These are phyloP conservation scores for Tubosaeta sp. DNA, from an alignment of 768 basidiomycete species.

Conservation along the genomic window DNA sequence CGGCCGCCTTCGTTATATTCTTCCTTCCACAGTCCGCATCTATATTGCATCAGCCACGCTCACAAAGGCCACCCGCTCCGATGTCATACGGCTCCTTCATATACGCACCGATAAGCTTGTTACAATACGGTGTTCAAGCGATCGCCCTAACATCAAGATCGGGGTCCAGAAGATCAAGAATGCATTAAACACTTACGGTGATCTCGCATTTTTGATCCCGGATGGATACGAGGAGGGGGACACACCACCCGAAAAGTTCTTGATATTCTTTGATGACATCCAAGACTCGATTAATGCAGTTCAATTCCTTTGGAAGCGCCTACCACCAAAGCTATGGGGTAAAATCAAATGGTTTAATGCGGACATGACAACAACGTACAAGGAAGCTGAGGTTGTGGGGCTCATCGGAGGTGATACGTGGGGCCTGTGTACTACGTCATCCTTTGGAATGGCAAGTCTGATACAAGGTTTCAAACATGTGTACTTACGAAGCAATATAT, in stretches of 20 bases:
- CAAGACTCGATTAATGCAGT: not conserved
- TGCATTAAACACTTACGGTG: not conserved
- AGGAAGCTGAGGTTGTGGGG: slow-evolving; percentile 8
- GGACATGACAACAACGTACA: slow-evolving; percentile 17
- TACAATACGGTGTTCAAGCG: not conserved
- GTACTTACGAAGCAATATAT: no score
- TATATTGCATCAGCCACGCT: slow-evolving; percentile 34
- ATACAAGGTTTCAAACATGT: no score
- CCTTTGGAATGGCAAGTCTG: slow-evolving; percentile 34
- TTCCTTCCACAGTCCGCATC: slow-evolving; percentile 29
- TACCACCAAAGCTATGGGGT: not conserved
- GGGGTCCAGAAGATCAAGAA: not conserved
- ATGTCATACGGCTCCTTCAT: slow-evolving; percentile 16
- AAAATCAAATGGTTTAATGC: not conserved
- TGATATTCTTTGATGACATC: not conserved
- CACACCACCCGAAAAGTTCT: not conserved
- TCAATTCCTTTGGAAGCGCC: not conserved
- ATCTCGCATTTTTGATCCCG: not conserved
- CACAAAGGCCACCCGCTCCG: slow-evolving; percentile 16
- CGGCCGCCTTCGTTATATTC: slow-evolving; percentile 22
- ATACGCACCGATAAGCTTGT: slow-evolving; percentile 1
- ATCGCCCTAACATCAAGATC: not conserved
- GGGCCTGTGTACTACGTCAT: slow-evolving; percentile 30
- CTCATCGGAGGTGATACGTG: slow-evolving; percentile 13
- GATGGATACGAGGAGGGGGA: not conserved